Evolutionary conservation across 1,139 yeast species (phyloP).

Genomic region (Taphrina sp.): DNA sequence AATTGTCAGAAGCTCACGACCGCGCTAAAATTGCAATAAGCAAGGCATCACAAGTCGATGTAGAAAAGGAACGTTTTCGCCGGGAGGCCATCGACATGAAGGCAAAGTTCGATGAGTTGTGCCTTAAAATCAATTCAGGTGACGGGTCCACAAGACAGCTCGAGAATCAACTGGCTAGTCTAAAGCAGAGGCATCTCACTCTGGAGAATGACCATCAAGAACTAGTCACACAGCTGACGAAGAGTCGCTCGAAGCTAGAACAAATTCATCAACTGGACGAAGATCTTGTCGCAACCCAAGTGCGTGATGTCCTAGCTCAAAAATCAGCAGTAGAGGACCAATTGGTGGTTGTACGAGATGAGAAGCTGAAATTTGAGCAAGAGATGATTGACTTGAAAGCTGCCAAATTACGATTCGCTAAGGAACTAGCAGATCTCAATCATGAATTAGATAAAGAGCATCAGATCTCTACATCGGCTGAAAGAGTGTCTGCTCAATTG

Average conservation of each 20-base stretch:
- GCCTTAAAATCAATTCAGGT: constrained; percentile 14
- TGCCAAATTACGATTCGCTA: constrained; percentile 6
- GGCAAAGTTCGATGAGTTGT: constrained; percentile 19
- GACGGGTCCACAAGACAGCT: neutral
- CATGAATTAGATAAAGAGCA: constrained; percentile 26
- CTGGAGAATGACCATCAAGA: constrained; percentile 8
- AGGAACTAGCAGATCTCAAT: constrained; percentile 23
- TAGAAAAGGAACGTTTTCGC: constrained; percentile 28
- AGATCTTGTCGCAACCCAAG: constrained; percentile 20
- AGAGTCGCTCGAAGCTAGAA: constrained; percentile 15
- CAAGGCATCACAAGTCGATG: constrained; percentile 26
- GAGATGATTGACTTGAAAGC: constrained; percentile 6
- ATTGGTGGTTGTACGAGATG: neutral
- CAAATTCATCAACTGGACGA: constrained; percentile 20
- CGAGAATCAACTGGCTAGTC: constrained; percentile 9
- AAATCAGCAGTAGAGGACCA: constrained; percentile 11
- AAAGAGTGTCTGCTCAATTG: constrained; percentile 1
- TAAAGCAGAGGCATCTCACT: neutral
- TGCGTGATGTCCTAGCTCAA: constrained; percentile 18
- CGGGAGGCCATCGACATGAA: constrained; percentile 26
- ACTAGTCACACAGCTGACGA: constrained; percentile 6
- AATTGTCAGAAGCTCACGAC: constrained; percentile 28
- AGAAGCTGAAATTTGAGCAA: neutral
- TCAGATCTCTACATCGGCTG: constrained; percentile 23
- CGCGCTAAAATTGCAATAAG: constrained; percentile 10